Base-by-base conservation (phyloP, 208 protist genomes). In the Acanthamoeba royreba region DNA sequence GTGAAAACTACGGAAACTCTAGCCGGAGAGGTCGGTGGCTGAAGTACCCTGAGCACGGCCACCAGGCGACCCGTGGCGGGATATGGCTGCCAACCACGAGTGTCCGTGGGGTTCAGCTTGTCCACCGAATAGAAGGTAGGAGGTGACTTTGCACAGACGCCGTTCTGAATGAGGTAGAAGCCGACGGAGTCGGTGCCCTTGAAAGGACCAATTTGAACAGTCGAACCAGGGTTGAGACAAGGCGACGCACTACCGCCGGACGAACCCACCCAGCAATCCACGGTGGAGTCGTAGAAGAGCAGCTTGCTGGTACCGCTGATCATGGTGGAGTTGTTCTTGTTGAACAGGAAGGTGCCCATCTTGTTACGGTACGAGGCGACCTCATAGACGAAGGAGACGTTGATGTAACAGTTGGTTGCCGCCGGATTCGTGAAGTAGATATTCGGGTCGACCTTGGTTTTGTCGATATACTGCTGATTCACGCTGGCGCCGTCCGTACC, bases 301-400 rank as follows among this genome's bases (percentile, higher is more conserved):
- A 45, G 7, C 42, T 5, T 1, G 33, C 25, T 35, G 43, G 55
- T 28, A 46, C 31, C 43, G 31, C 4, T 11, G 17, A 89, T 45
- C 15, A 31, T 42, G 28, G 15, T 42, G 11, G 87, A 42, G n/a
- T 28, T 53, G 58, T 17, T 46, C 0, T 40, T 45, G 53, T 0
- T 77, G 87, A 81, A 92, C 7, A 11, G 33, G 40, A 92, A 81
- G 19, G 35, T 45, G 61, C 87, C 87, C 87, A 92, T 81, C 49
- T 38, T 4, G 58, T 79, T 81, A 42, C 87, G 55, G 63, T 81
- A 92, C 11, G 19, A 47, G 38, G 87, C 87, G 38, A 92, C 61
- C 45, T 92, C 87, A 46, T 92, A 92, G n/a, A 79, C 63, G 63
- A 92, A 92, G 9, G 87, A 55, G 35, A 92, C 19, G 61, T 92